These are phyloP conservation scores for Fusarium floridanum DNA, from an alignment of 2,329 filamentous ascomycete species.

Conservation along the genomic window DNA sequence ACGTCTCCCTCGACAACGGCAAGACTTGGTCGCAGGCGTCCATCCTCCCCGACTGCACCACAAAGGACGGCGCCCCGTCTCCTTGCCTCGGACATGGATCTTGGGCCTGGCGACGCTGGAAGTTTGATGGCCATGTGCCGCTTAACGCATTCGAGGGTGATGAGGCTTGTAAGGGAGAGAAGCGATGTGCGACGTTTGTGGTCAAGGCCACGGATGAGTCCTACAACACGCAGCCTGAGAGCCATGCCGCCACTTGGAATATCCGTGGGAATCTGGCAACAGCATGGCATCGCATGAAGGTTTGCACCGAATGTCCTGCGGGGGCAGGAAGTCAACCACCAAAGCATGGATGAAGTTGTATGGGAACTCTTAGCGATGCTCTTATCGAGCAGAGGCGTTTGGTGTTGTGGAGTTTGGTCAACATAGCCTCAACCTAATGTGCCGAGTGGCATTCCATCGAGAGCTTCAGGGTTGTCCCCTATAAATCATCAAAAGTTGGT, in stretches of 20 bases:
- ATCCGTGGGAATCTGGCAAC: slow-evolving; percentile 74
- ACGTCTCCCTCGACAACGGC: slow-evolving; percentile 74
- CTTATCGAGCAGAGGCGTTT: slow-evolving; percentile 9
- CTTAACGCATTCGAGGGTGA: slow-evolving; percentile 44
- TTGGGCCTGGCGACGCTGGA: slow-evolving; percentile 77
- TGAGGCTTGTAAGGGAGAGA: slow-evolving; percentile 22
- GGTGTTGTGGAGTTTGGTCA: neutral
- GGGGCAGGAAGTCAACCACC: neutral
- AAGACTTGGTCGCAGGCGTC: slow-evolving; percentile 73
- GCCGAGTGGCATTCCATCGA: neutral
- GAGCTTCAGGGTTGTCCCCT: neutral
- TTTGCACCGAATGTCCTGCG: slow-evolving; percentile 51
- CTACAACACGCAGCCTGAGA: slow-evolving; percentile 76
- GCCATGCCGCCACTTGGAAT: slow-evolving; percentile 71
- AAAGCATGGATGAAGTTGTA: slow-evolving; percentile 8
- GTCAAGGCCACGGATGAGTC: slow-evolving; percentile 76
- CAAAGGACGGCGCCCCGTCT: slow-evolving; percentile 43
- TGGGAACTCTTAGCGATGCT: neutral
- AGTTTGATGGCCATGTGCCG: slow-evolving; percentile 64
- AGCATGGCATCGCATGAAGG: slow-evolving; percentile 72
- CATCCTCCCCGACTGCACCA: slow-evolving; percentile 64
- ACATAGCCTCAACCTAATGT: neutral
- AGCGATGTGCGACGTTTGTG: slow-evolving; percentile 63
- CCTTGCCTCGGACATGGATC: slow-evolving; percentile 59
- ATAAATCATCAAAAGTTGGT: neutral